These are phyloP conservation scores for Polyporus tsugae DNA, from an alignment of 1,284 basidiomycete species.

Conservation along the genomic window DNA sequence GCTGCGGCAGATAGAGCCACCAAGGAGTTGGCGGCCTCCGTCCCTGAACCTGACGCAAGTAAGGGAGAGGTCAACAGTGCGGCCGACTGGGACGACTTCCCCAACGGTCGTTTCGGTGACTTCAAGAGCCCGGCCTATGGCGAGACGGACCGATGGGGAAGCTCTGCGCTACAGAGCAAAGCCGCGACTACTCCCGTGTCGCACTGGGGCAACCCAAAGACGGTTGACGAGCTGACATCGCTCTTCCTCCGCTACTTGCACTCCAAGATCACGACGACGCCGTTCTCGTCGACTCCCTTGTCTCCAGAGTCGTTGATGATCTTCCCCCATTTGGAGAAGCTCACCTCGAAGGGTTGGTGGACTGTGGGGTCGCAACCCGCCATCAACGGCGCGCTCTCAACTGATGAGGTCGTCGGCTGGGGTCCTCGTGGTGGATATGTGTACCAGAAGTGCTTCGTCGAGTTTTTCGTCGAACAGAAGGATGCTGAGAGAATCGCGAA, in stretches of 20 bases:
- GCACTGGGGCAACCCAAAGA: slow-evolving; percentile 86
- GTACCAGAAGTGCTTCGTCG: slow-evolving; percentile 98
- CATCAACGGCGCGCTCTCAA: slow-evolving; percentile 81
- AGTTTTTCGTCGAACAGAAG: slow-evolving; percentile 84
- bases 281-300: slow-evolving; percentile 90
- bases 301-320: slow-evolving; percentile 89
- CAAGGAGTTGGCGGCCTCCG: slow-evolving; percentile 50
- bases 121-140: slow-evolving; percentile 97
- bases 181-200: slow-evolving; percentile 14
- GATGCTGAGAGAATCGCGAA: slow-evolving; percentile 74
- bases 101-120: slow-evolving; percentile 99
- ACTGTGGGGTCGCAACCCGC: slow-evolving; percentile 98
- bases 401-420: slow-evolving; percentile 88
- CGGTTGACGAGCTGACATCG: slow-evolving; percentile 74
- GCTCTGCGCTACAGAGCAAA: slow-evolving; percentile 53
- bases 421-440: slow-evolving; percentile 93
- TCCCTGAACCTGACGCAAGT: slow-evolving; percentile 62
- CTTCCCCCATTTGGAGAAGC: slow-evolving; percentile 76
- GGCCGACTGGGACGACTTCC: slow-evolving; percentile 96
- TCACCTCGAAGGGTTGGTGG: slow-evolving; percentile 89
- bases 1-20: slow-evolving; percentile 68
- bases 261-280: slow-evolving; percentile 77
- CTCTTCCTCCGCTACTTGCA: slow-evolving; percentile 87
- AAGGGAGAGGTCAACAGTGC: slow-evolving; percentile 79
- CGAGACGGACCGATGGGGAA: slow-evolving; percentile 77